Evolutionary conservation across 495 filamentous ascomycete genomes (phyloP).

Genomic region (Diplogelasinospora grovesii): DNA sequence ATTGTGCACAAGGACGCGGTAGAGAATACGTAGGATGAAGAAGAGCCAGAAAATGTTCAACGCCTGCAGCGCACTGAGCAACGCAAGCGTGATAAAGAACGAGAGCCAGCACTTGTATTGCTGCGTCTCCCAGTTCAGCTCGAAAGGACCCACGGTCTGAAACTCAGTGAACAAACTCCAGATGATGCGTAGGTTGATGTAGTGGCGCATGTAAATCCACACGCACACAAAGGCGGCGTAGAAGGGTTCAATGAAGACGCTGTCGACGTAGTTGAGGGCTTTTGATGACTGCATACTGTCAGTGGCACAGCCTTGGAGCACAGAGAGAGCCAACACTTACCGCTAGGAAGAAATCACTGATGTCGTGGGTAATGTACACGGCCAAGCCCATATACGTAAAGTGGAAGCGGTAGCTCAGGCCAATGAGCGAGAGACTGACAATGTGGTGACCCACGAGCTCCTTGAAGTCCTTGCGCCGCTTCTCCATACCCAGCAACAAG

Average conservation of each 20-base stretch:
- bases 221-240: conserved; percentile 74
- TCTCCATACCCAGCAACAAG: conserved; percentile 81
- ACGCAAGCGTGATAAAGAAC: conserved; percentile 61
- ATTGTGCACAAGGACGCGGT: conserved; percentile 44
- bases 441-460: conserved; percentile 94
- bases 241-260: conserved; percentile 68
- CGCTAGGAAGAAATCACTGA: conserved; percentile 94
- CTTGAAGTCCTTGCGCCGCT: conserved; percentile 92
- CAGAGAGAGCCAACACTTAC: conserved; percentile 45
- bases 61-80: conserved; percentile 69
- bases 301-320: no score
- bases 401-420: conserved; percentile 89
- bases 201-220: conserved; percentile 93
- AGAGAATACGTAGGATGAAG: conserved; percentile 69
- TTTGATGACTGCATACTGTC: conserved; percentile 67
- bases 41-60: conserved; percentile 87
- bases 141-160: conserved; percentile 79
- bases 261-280: conserved; percentile 86
- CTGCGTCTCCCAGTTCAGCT: conserved; percentile 74
- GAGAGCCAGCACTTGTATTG: conserved; percentile 79
- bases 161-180: conserved; percentile 82
- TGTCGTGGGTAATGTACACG: conserved; percentile 94
- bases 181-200: conserved; percentile 82
- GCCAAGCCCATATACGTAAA: conserved; percentile 97
- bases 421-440: conserved; percentile 83